Evolutionary conservation across 257 asterid species (phyloP).

Genomic region (Fraxinus pennsylvanica): DNA sequence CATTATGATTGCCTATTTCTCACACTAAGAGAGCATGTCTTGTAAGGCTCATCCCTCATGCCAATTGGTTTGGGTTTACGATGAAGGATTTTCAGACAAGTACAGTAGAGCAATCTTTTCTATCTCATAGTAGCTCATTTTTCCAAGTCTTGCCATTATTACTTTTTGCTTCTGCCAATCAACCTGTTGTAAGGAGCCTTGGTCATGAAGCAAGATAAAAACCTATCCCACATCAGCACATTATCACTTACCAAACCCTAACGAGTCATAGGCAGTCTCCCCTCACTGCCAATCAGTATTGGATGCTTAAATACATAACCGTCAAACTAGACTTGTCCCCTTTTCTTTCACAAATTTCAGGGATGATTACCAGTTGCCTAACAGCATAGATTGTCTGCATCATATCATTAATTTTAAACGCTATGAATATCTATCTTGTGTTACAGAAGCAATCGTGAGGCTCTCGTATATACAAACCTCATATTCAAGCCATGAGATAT

Average conservation of each 20-base stretch:
- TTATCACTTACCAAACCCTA: background rate
- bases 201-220: background rate
- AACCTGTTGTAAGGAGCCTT: background rate
- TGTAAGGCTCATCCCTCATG: background rate
- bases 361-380: background rate
- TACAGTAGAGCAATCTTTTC: background rate
- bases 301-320: background rate
- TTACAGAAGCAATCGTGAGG: background rate
- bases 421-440: background rate
- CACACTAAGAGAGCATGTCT: background rate
- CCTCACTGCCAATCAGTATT: background rate
- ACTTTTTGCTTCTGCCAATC: background rate
- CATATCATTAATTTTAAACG: background rate
- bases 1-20: background rate
- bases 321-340: background rate
- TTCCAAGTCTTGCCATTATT: background rate
- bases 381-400: background rate
- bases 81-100: background rate
- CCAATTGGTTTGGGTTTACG: background rate
- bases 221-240: background rate
- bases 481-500: slow-evolving; percentile 14
- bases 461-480: slow-evolving; percentile 2
- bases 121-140: background rate
- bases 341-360: background rate
- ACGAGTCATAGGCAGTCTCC: background rate